These are phyloP conservation scores for Clavispora carvajalis DNA, from an alignment of 805 yeast genomes.

Conservation along the genomic window DNA sequence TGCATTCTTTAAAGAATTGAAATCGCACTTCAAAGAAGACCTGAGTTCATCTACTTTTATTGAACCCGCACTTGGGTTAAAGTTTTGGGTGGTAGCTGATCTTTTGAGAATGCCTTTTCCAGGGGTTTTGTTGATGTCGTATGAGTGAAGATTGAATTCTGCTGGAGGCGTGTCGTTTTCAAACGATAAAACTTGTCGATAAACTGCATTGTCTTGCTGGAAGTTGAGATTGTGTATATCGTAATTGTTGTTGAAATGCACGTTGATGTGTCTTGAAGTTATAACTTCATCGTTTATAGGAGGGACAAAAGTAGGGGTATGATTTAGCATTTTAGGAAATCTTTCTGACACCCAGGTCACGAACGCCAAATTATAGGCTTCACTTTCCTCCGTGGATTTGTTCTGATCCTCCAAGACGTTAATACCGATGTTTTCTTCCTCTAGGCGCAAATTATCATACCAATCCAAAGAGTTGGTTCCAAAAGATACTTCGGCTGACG, in stretches of 20 bases:
- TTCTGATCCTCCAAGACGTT: background rate
- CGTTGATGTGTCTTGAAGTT: background rate
- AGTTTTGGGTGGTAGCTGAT: background rate
- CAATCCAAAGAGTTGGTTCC: background rate
- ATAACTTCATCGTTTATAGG: background rate
- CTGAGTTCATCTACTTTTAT: background rate
- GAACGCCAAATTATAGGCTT: background rate
- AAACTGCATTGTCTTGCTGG: background rate
- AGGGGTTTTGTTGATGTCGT: background rate
- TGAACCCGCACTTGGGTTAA: background rate
- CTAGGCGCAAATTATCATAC: background rate
- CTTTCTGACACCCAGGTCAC: background rate
- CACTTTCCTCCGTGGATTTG: background rate
- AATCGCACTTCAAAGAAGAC: background rate
- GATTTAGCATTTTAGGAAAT: background rate
- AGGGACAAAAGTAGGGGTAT: background rate
- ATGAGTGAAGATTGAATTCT: background rate
- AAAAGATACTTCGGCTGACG: background rate
- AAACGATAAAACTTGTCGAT: background rate
- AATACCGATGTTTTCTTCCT: background rate
- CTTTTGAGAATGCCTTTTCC: background rate
- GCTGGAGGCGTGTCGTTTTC: background rate
- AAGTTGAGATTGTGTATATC: background rate
- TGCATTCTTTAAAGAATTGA: background rate
- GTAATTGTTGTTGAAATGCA: background rate